phyloP scores from a whole-genome alignment of 495 filamentous ascomycete species.

The Penicillium canescens region DNA sequence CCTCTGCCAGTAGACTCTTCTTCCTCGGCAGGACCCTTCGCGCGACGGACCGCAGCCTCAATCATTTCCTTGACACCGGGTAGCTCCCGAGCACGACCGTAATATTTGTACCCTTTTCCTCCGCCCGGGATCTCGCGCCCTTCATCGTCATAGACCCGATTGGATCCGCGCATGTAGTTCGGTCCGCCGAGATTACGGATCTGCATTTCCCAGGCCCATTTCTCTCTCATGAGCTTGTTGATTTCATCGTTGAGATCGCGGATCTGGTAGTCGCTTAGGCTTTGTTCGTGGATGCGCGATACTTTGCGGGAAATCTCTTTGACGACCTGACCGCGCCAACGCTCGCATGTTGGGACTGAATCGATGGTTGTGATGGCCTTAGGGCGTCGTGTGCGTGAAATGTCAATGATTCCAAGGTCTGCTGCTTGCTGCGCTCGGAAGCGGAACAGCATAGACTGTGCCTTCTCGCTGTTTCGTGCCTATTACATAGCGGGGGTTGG shows the following conservation, averaged over 20 bases:
- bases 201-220: conserved; percentile 97
- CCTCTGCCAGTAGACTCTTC: conserved; percentile 61
- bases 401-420: conserved; percentile 93
- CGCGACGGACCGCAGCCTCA: conserved; percentile 62
- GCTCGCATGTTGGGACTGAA: conserved; percentile 85
- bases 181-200: conserved; percentile 92
- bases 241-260: conserved; percentile 98
- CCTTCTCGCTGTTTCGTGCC: conserved; percentile 93
- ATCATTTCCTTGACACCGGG: conserved; percentile 98
- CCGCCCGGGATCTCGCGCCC: conserved; percentile 88
- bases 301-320: conserved; percentile 98
- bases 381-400: conserved; percentile 84
- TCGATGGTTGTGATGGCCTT: conserved; percentile 84
- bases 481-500: conserved; percentile 29
- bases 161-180: conserved; percentile 93
- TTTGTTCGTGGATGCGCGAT: conserved; percentile 86
- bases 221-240: conserved; percentile 98
- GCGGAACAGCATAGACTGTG: conserved; percentile 99
- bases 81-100: conserved; percentile 85
- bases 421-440: conserved; percentile 98
- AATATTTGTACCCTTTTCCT: conserved; percentile 89
- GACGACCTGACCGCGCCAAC: conserved; percentile 97
- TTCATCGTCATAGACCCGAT: conserved; percentile 85
- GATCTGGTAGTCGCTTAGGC: conserved; percentile 92
- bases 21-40: conserved; percentile 60